Conservation (phyloP, 139 green algal genomes). For the Chlamydomonas asymmetrica region DNA sequence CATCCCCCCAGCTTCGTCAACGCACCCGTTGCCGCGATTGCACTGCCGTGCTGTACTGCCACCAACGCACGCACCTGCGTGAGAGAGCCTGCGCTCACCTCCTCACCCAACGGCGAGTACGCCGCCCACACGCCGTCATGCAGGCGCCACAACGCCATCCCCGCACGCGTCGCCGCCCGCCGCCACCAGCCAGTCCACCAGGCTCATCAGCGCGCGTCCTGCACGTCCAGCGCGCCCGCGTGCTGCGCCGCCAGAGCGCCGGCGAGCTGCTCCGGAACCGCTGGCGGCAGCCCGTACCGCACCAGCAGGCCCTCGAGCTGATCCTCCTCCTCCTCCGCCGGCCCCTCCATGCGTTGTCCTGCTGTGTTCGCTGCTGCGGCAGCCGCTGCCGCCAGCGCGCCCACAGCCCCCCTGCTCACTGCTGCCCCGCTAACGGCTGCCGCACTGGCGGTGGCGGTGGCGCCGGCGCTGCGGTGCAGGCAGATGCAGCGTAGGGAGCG, state of each 20-base stretch:
- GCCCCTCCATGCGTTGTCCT: not conserved
- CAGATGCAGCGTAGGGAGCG: not conserved
- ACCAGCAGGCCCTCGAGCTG: not conserved
- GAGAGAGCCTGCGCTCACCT: too few relatives aligned
- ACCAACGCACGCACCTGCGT: too few relatives aligned
- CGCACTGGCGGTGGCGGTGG: not conserved
- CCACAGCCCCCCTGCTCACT: too few relatives aligned
- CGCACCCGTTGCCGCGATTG: too few relatives aligned
- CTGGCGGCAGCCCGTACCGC: not conserved
- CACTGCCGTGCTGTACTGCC: too few relatives aligned
- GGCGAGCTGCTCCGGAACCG: not conserved
- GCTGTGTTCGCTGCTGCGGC: too few relatives aligned
- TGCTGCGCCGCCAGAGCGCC: constrained; percentile 6
- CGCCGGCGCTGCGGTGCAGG: not conserved
- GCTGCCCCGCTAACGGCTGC: not conserved
- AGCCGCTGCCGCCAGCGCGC: not conserved
- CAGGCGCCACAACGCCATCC: constrained; percentile 4
- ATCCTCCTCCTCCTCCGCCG: not conserved
- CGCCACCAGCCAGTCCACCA: constrained; percentile 13
- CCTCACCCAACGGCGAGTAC: too few relatives aligned
- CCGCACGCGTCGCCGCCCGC: not conserved
- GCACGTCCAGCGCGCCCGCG: not conserved
- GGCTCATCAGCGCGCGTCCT: not conserved
- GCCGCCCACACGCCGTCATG: too few relatives aligned
- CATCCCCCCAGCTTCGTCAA: too few relatives aligned